A percentile compares a stretch with the other conserved stretches of the same genome.
Conservation (phyloP, 2,329 filamentous ascomycete genomes). For the Claviceps humidiphila region DNA sequence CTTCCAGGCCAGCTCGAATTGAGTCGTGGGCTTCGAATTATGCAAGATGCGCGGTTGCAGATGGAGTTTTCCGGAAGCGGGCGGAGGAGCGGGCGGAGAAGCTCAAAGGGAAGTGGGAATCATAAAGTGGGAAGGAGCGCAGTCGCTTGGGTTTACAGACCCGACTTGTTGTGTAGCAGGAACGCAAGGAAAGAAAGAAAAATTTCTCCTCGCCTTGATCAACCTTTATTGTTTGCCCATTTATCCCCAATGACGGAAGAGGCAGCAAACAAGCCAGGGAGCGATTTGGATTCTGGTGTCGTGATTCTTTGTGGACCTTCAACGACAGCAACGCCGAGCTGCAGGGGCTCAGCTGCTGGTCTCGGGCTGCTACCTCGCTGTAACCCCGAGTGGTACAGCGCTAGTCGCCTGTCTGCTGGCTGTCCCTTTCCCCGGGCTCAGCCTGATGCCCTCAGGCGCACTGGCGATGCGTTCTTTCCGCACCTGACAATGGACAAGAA, state of each 20-base stretch:
- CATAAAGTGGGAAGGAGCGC: not conserved
- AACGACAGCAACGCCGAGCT: too few species aligned
- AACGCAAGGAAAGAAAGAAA: not conserved
- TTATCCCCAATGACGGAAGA: not conserved
- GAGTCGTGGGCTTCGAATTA: slow-evolving; percentile 37
- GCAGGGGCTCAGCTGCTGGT: too few species aligned
- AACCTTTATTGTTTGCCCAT: not conserved
- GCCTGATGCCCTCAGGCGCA: too few species aligned
- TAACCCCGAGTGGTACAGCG: too few species aligned
- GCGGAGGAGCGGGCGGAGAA: not conserved
- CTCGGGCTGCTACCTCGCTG: not conserved
- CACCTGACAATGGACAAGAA: too few species aligned
- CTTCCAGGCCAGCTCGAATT: slow-evolving; percentile 46
- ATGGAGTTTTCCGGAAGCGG: slow-evolving; percentile 26
- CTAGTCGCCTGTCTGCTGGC: too few species aligned
- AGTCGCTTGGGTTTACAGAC: not conserved
- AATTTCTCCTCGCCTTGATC: not conserved
- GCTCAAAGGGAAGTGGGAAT: not conserved
- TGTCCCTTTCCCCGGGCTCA: too few species aligned
- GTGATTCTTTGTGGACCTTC: too few species aligned
- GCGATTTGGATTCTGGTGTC: too few species aligned
- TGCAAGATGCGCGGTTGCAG: slow-evolving; percentile 25
- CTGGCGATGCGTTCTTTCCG: too few species aligned
- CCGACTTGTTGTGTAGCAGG: not conserved
- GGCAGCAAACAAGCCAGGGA: not conserved